Conservation (phyloP, 257 asterid genomes). For the Phtheirospermum japonicum region DNA sequence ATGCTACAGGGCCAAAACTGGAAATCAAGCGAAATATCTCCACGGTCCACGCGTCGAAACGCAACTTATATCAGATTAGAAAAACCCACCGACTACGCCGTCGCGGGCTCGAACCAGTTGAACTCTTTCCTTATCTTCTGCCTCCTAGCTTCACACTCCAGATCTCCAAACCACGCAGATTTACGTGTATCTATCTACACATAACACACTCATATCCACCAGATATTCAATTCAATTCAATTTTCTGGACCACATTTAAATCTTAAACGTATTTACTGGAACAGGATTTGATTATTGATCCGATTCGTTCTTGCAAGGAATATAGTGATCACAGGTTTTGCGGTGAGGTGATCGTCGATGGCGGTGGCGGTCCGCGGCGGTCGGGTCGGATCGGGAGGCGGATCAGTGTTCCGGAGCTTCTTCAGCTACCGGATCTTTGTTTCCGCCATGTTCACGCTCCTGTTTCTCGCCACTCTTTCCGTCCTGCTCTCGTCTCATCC, state of each 20-base stretch:
- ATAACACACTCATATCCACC: constrained; percentile 7
- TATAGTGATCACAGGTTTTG: constrained; percentile 24
- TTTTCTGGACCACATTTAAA: background rate
- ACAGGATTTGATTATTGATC: constrained; percentile 12
- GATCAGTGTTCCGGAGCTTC: constrained; percentile 72
- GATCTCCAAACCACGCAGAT: constrained; percentile 26
- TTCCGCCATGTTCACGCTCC: constrained; percentile 83
- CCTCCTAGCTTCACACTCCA: constrained; percentile 28
- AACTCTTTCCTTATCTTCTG: constrained; percentile 45
- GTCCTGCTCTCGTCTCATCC: constrained; percentile 79
- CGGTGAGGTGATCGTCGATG: constrained; percentile 40
- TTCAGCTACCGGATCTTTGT: constrained; percentile 90
- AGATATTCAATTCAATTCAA: background rate
- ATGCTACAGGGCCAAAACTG: background rate
- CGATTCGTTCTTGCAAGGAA: constrained; percentile 7
- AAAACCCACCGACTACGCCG: constrained; percentile 29
- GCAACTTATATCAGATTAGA: background rate
- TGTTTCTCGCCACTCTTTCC: constrained; percentile 83
- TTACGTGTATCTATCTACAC: background rate
- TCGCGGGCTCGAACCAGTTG: constrained; percentile 30
- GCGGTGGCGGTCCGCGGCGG: constrained; percentile 89
- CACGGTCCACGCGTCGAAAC: constrained; percentile 1
- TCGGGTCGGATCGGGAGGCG: constrained; percentile 76
- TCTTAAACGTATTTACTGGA: constrained; percentile 15
- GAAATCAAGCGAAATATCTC: background rate